Evolutionary conservation across 2,329 filamentous ascomycete genomes (phyloP), one percentile per base, ranked within the genome.

Genomic region (Parafenestella ontariensis): DNA sequence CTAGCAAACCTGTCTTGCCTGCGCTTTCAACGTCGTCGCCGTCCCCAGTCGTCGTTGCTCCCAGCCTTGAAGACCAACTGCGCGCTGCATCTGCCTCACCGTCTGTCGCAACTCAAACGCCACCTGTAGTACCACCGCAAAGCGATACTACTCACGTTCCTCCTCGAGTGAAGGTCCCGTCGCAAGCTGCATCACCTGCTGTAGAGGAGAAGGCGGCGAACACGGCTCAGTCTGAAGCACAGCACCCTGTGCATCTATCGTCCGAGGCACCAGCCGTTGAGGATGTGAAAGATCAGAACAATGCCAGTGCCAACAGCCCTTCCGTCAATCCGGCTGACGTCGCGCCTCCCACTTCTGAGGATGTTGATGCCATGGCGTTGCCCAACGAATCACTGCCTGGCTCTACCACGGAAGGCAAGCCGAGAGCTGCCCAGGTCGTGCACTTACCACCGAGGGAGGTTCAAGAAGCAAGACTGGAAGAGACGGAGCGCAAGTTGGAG

Each of bases 401-500:
- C 13, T 13, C 39, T 10, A 45, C 37, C 15, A 43, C 46, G 2
- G 58, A 61, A n/a, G 51, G 52, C 34, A 58, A 62, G 29, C 52
- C 57, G 10, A 70, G 59, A 50, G 47, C 60, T 28, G 63, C 76
- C 56, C 57, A 79, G 65, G 70, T 76, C 61, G 54, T 81, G 24
- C 82, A 83, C 64, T 65, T 83, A 33, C 81, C 82, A 15, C 73
- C 82, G 3, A 74, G 81, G 61, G 79, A 83, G 57, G 76, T 77
- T 3, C 82, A 83, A 62, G 81, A 83, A 67, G 71, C 77, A 60
- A 74, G 74, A 39, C 58, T 81, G 45, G 74, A 75, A 46, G 76
- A 81, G 59, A 77, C 74, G 37, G 72, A 78, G 47, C 68, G 62
- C 15, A 78, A 69, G 17, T 64, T 76, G 57, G 76, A 78, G 36